Evolutionary conservation across 2,329 filamentous ascomycete species (phyloP).

Genomic region (Graphilbum fragrans): DNA sequence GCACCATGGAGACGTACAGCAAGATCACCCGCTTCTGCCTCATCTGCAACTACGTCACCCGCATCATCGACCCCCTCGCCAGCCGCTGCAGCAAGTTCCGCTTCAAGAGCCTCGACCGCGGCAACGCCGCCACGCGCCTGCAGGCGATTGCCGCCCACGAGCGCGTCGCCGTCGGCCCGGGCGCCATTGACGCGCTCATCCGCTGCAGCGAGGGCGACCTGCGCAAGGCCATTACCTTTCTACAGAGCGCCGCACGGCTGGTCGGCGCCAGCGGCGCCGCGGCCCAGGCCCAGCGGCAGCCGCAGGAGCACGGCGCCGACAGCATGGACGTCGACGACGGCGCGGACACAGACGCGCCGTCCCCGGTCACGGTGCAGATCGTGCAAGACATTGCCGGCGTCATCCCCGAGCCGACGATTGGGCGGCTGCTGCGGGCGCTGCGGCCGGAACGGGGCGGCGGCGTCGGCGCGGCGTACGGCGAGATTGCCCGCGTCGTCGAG

Average conservation of each 20-base stretch:
- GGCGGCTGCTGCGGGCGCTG: constrained; percentile 60
- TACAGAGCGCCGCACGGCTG: constrained; percentile 86
- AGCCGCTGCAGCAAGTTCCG: constrained; percentile 92
- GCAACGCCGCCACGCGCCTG: constrained; percentile 67
- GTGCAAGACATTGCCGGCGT: constrained; percentile 95
- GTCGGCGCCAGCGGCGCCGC: constrained; percentile 50
- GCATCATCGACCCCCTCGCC: constrained; percentile 93
- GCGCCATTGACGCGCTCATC: constrained; percentile 74
- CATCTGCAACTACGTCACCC: constrained; percentile 96
- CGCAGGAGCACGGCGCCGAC: background rate
- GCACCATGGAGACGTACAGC: constrained; percentile 97
- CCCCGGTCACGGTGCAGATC: constrained; percentile 59
- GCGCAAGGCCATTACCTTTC: constrained; percentile 87
- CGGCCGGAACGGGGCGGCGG: constrained; percentile 42
- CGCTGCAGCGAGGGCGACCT: constrained; percentile 86
- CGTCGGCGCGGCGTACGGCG: constrained; percentile 51
- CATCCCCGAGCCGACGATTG: constrained; percentile 66
- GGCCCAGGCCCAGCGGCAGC: constrained; percentile 19
- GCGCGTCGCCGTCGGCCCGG: constrained; percentile 61
- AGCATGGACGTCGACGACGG: constrained; percentile 17
- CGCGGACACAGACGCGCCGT: constrained; percentile 45
- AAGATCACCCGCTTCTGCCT: constrained; percentile 95
- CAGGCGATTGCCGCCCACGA: constrained; percentile 74
- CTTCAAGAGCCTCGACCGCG: constrained; percentile 89
- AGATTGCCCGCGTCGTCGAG: constrained; percentile 68